Base-by-base conservation (phyloP, 495 filamentous ascomycete genomes). In the Hypoxylon intermedium region DNA sequence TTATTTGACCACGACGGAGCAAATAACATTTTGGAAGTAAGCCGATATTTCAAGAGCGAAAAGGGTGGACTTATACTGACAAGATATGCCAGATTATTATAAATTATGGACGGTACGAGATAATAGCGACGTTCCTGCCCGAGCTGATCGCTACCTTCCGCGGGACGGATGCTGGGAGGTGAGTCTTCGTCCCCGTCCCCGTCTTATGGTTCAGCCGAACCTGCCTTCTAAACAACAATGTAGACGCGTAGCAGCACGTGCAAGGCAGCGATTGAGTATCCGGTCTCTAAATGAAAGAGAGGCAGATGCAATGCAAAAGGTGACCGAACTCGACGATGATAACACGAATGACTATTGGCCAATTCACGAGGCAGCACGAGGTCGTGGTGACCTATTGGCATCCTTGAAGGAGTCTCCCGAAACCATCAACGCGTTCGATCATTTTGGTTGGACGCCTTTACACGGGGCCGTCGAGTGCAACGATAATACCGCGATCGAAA, bases 351-450 rank as follows among this genome's bases (percentile, higher is more conserved):
- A 31, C 31, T 20, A 2, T 11, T 54, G 45, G 45, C 50, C 45
- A n/a, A 50, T 62, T 33, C 51, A 56, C 28, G 23, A 56, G 30
- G 45, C 38, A 38, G n/a, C 40, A 46, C 45, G 31, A 50, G 19
- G 12, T 6, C 6, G 45, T 9, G 38, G 45, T 26, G 23, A 56
- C 24, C 26, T 55, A 45, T 3, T 33, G 2, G 30, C 26, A 13
- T 15, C 40, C 28, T 9, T 62, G n/a, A 11, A 33, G 7, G 45
- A 56, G 2, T 56, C 15, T 26, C 19, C 51, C 2, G 58, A 55
- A 23, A 26, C 30, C 11, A 50, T 55, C 37, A n/a, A 55, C 21
- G 23, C 15, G 19, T 15, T 50, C 15, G 37, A 61, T 33, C 9
- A 50, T 13, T 28, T 24, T n/a, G 51, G 50, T 13, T 1, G 1